Evolutionary conservation across 352 stramenopile species (phyloP).

Genomic region (Thalassiosira exigua): DNA sequence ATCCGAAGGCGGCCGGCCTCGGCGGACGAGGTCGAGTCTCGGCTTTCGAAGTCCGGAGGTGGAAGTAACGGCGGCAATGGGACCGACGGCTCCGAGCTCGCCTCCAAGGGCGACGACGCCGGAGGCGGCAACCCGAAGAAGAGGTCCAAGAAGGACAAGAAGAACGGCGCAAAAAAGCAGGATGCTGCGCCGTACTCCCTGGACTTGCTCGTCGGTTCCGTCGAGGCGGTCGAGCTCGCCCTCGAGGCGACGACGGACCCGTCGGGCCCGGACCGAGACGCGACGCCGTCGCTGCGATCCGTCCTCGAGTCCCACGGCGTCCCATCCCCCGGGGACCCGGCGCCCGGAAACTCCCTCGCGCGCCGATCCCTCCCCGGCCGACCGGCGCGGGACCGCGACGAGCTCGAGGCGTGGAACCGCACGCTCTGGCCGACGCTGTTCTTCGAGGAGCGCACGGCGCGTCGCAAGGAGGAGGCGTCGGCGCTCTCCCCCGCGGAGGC

Average conservation of each 20-base stretch:
- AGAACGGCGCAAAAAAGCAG: slow-evolving; percentile 20
- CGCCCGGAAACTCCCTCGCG: slow-evolving; percentile 1
- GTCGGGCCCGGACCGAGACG: too few relatives aligned
- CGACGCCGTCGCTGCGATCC: slow-evolving; percentile 11
- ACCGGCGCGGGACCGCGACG: slow-evolving; percentile 57
- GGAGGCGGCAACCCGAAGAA: slow-evolving; percentile 15
- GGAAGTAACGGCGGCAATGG: neutral
- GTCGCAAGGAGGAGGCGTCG: slow-evolving; percentile 61
- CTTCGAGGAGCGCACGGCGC: slow-evolving; percentile 62
- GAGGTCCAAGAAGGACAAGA: slow-evolving; percentile 17
- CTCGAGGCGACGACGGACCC: too few relatives aligned
- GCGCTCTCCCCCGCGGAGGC: slow-evolving; percentile 43
- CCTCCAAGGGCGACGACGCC: too few relatives aligned
- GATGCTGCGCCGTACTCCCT: slow-evolving; percentile 30
- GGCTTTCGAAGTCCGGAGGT: too few relatives aligned
- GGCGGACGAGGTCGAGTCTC: slow-evolving; percentile 33
- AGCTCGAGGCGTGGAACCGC: slow-evolving; percentile 68
- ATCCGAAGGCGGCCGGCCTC: slow-evolving; percentile 32
- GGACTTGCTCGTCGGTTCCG: slow-evolving; percentile 43
- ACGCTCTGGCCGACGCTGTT: slow-evolving; percentile 72
- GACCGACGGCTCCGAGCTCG: neutral
- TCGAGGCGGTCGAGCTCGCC: slow-evolving; percentile 24
- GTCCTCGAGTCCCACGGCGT: slow-evolving; percentile 20
- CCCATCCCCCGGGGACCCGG: too few relatives aligned
- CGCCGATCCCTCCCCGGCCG: slow-evolving; percentile 52